These are phyloP conservation scores for Trichoderma arundinaceum DNA, from an alignment of 2,329 filamentous ascomycete species.

Conservation along the genomic window DNA sequence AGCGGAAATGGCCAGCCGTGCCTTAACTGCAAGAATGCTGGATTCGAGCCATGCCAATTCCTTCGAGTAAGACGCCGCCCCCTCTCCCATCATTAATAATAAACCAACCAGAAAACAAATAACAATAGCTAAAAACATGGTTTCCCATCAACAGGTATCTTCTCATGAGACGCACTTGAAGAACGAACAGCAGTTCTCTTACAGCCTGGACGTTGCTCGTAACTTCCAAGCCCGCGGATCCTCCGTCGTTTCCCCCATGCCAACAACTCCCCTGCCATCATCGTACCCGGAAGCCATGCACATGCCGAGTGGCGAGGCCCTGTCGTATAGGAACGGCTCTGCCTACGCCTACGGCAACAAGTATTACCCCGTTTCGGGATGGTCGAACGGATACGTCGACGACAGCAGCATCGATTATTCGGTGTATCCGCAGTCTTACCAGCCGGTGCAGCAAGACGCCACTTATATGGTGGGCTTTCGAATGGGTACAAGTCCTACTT, in stretches of 20 bases:
- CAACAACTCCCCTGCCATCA: slow-evolving; percentile 21
- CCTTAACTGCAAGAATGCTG: slow-evolving; percentile 79
- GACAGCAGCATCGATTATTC: slow-evolving; percentile 38
- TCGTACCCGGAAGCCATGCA: slow-evolving; percentile 36
- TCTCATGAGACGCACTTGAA: slow-evolving; percentile 43
- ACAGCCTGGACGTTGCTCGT: slow-evolving; percentile 43
- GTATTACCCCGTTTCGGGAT: slow-evolving; percentile 38
- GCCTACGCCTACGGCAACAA: slow-evolving; percentile 39
- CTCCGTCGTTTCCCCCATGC: slow-evolving; percentile 24
- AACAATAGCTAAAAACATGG: slow-evolving; percentile 11
- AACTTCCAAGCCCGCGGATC: slow-evolving; percentile 41
- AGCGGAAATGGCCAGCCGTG: slow-evolving; percentile 77
- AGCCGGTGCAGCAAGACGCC: slow-evolving; percentile 35
- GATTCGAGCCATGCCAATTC: slow-evolving; percentile 75
- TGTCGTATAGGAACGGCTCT: slow-evolving; percentile 36
- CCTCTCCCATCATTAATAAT: too few relatives aligned
- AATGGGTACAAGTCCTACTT: slow-evolving; percentile 32
- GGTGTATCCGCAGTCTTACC: slow-evolving; percentile 36
- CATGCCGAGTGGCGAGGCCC: slow-evolving; percentile 33
- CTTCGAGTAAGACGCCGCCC: slow-evolving; percentile 65
- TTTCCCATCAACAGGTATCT: slow-evolving; percentile 39
- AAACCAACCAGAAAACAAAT: background rate
- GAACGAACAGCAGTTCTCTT: slow-evolving; percentile 37
- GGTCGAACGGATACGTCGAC: slow-evolving; percentile 39
- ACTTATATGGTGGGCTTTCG: slow-evolving; percentile 40